Base-by-base conservation (phyloP, 1,284 basidiomycete genomes). In the Porodaedalea pini region DNA sequence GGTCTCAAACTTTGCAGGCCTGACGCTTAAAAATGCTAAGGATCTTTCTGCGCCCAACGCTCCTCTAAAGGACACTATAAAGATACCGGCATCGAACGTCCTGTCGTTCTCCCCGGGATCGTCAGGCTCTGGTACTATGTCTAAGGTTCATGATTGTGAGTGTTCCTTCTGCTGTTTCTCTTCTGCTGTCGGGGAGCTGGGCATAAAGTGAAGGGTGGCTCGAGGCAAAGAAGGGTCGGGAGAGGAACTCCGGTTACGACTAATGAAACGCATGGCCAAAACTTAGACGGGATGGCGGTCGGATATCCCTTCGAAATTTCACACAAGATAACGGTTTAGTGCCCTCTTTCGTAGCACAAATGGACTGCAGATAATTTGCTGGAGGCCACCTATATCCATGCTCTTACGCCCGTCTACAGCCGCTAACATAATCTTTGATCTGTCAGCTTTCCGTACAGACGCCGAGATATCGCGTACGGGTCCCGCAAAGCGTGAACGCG, bases 371-470 rank as follows among this genome's bases (percentile, higher is more conserved):
- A n/a, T n/a, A n/a, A n/a, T n/a, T n/a, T n/a, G n/a, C n/a, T n/a
- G n/a, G n/a, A n/a, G n/a, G n/a, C n/a, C n/a, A n/a, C n/a, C n/a
- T n/a, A n/a, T n/a, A n/a, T n/a, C n/a, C n/a, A n/a, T n/a, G n/a
- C n/a, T n/a, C n/a, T n/a, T n/a, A n/a, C n/a, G 43, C 17, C 43
- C 2, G n/a, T 27, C 23, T 27, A 43, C 7, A 43, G 15, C 25
- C 23, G 41, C 34, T 51, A 31, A 54, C 19, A 4, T 21, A 4
- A 39, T 21, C 37, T 29, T 5, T 29, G 8, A 60, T 31, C 13
- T 10, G 21, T 47, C 69, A 90, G 92, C 82, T 36, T 95, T 97
- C 79, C 83, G 89, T 64, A 97, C 92, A 27, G 94, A 97, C 69
- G 78, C 83, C 17, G 94, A 96, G 65, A 96, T 97, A 66, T 85